Evolutionary conservation across 176 grass and related monocot species (phyloP).

Genomic region (Areca catechu): DNA sequence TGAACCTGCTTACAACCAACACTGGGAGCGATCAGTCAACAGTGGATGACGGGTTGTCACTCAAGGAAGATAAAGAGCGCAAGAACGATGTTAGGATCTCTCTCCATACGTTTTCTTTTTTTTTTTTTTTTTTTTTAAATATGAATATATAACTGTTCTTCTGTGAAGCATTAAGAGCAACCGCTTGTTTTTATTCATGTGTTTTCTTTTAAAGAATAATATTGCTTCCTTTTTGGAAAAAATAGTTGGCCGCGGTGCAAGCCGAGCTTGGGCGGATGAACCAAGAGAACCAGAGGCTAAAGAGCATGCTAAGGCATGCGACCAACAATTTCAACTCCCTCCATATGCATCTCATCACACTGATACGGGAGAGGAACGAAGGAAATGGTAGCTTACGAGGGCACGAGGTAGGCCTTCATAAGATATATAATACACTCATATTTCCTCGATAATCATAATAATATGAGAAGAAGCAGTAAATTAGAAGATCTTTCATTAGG

Average conservation of each 20-base stretch:
- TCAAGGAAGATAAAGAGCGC: conserved; percentile 27
- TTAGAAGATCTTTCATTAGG: background rate
- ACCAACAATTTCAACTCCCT: conserved; percentile 67
- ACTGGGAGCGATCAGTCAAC: conserved; percentile 63
- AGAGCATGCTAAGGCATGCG: conserved; percentile 55
- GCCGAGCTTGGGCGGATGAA: conserved; percentile 64
- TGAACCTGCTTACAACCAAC: conserved; percentile 52
- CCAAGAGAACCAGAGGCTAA: conserved; percentile 83
- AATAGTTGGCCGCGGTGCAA: conserved; percentile 49
- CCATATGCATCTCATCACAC: conserved; percentile 53
- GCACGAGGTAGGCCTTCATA: conserved; percentile 13
- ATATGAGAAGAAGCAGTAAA: too few species aligned
- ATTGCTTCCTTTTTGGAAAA: too few species aligned
- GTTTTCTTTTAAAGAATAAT: too few species aligned
- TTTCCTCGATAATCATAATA: too few species aligned
- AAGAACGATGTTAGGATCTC: conserved; percentile 37
- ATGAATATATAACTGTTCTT: too few species aligned
- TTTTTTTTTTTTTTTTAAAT: too few species aligned
- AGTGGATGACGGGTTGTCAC: conserved; percentile 36
- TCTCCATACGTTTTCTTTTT: too few species aligned
- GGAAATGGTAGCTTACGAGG: background rate
- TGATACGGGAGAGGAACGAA: conserved; percentile 49
- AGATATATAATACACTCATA: too few species aligned
- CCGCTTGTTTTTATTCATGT: too few species aligned
- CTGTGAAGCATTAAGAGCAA: too few species aligned